phyloP scores from a whole-genome alignment of 345 rosid genomes.

The Jatropha curcas region DNA sequence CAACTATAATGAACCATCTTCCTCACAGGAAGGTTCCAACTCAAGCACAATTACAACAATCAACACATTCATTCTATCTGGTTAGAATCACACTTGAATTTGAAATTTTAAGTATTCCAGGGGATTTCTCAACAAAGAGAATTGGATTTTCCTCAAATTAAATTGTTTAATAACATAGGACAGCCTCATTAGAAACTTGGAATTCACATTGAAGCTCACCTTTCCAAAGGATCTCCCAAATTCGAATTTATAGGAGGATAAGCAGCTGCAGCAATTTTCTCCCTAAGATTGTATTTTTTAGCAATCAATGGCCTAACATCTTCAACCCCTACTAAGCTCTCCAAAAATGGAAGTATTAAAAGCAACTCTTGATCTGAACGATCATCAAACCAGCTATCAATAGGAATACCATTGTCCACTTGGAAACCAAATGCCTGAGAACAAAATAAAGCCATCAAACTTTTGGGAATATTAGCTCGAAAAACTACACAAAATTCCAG shows the following conservation, averaged over 20 bases:
- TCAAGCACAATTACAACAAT: constrained; percentile 3
- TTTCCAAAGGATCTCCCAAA: constrained; percentile 57
- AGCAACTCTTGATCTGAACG: constrained; percentile 81
- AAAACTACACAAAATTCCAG: not conserved
- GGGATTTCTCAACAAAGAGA: not conserved
- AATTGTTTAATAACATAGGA: constrained; percentile 9
- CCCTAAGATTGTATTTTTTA: constrained; percentile 72
- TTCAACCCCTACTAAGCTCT: constrained; percentile 83
- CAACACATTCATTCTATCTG: not conserved
- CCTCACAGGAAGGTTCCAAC: not conserved
- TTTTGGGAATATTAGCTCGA: not conserved
- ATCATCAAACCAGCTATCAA: constrained; percentile 98
- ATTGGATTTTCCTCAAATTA: not conserved
- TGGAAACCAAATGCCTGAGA: constrained; percentile 95
- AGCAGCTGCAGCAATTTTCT: constrained; percentile 73
- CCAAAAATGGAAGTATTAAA: constrained; percentile 74
- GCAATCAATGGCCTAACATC: constrained; percentile 90
- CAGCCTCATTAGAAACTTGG: not conserved
- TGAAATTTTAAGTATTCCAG: not conserved
- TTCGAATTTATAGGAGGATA: constrained; percentile 46
- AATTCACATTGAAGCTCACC: constrained; percentile 9
- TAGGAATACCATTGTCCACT: constrained; percentile 97
- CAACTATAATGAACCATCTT: not conserved
- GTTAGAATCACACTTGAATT: constrained; percentile 10
- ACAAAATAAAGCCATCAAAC: constrained; percentile 14